Percentiles rank a stretch among this genome's conserved stretches.
Evolutionary conservation across 179 eudicot species (phyloP).

Genomic region (Beta corolliflora): DNA sequence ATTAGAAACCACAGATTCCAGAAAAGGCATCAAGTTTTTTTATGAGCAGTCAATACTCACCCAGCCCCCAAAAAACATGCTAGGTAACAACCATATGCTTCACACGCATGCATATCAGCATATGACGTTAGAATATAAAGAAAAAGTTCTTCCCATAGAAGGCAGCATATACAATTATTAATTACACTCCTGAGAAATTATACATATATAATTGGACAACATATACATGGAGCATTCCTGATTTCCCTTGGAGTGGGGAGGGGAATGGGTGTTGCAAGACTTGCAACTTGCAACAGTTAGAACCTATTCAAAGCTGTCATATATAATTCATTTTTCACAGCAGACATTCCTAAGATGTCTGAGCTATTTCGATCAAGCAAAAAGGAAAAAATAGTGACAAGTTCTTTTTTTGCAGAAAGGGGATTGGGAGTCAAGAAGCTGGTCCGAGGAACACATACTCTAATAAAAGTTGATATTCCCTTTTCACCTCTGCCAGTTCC

Average conservation of each 20-base stretch:
- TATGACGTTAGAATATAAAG: neutral
- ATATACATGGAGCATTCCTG: neutral
- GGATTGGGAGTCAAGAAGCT: neutral
- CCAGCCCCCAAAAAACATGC: neutral
- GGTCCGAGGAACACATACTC: slow-evolving; percentile 52
- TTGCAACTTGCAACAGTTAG: no score
- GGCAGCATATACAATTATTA: neutral
- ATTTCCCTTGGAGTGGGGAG: neutral
- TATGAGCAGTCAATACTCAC: neutral
- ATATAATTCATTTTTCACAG: neutral
- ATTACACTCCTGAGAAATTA: neutral
- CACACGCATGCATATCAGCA: neutral
- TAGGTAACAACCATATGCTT: neutral
- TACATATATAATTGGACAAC: neutral
- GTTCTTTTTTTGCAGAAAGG: neutral
- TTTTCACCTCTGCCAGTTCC: slow-evolving; percentile 82
- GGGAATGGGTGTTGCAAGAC: neutral
- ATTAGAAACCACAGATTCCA: neutral
- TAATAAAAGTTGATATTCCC: slow-evolving; percentile 56
- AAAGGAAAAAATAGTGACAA: neutral
- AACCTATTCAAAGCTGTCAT: neutral
- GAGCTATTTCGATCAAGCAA: neutral
- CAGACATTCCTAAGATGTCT: neutral
- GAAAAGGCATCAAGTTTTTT: neutral
- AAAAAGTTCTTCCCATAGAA: neutral